phyloP scores from a whole-genome alignment of 1,284 basidiomycete species.

The Microbotryomycetes sp. region DNA sequence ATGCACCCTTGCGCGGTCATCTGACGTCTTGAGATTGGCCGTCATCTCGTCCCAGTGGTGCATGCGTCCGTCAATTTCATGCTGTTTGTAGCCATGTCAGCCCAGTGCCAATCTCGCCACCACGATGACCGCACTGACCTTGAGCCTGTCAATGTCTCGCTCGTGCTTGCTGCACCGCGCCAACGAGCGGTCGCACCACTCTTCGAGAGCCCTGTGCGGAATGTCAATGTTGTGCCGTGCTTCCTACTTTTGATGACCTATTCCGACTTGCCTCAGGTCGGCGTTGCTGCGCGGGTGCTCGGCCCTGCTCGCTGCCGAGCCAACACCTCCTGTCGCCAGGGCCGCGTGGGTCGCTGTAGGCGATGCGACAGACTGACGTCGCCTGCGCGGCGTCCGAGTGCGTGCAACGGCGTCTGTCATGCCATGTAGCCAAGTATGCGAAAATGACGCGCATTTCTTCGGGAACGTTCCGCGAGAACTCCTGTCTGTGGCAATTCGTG shows the following conservation, averaged over 20 bases:
- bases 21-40: background rate
- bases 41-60: background rate
- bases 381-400: background rate
- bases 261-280: too few species aligned
- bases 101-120: background rate
- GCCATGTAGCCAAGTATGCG: too few species aligned
- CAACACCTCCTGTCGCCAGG: too few species aligned
- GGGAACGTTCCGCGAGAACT: too few species aligned
- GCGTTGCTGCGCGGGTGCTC: too few species aligned
- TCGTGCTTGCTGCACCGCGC: background rate
- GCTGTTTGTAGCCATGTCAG: background rate
- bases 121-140: background rate
- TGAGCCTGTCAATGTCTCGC: background rate
- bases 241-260: too few species aligned
- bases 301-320: too few species aligned
- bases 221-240: too few species aligned
- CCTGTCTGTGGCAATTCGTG: too few species aligned
- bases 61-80: background rate
- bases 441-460: too few species aligned
- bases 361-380: background rate
- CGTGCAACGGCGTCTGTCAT: background rate
- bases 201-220: background rate
- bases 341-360: too few species aligned
- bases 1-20: constrained; percentile 1
- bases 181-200: background rate